Conservation (phyloP, 139 green algal species). For the Micractinium conductrix region DNA sequence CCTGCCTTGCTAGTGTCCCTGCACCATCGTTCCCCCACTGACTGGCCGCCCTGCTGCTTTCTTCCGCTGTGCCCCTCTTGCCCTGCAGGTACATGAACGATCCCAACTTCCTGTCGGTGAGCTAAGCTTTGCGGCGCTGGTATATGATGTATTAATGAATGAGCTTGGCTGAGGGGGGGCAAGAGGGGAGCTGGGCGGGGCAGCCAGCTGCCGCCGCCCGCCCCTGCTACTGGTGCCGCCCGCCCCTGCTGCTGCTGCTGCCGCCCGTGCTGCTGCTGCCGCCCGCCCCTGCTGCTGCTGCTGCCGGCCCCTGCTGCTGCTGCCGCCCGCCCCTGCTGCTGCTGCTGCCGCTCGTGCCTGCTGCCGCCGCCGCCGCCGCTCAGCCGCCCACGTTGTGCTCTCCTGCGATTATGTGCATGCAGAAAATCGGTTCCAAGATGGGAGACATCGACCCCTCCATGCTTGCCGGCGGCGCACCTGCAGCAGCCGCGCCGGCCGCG, state of each 20-base stretch:
- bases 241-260: not conserved
- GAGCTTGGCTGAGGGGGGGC: not conserved
- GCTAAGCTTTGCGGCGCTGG: not conserved
- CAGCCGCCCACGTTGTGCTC: not conserved
- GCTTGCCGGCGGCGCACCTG: not conserved
- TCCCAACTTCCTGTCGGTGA: slow-evolving; percentile 37
- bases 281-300: no score
- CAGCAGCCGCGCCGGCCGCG: slow-evolving; percentile 25
- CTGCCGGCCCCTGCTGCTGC: not conserved
- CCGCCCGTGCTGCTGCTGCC: no score
- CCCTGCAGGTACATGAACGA: slow-evolving; percentile 76
- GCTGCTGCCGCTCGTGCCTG: not conserved
- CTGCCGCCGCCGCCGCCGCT: not conserved
- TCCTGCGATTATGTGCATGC: not conserved
- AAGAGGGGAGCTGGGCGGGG: no score
- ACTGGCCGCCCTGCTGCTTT: no score
- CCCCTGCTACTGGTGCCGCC: no score
- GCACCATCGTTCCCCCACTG: no score
- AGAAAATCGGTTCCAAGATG: slow-evolving; percentile 75
- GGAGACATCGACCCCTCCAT: slow-evolving; percentile 42
- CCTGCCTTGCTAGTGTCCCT: no score
- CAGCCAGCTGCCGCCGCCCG: no score
- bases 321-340: no score
- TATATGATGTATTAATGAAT: not conserved
- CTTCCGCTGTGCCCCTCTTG: no score